Conservation (phyloP, 441 rosid genomes). For the Croton laevigatus region DNA sequence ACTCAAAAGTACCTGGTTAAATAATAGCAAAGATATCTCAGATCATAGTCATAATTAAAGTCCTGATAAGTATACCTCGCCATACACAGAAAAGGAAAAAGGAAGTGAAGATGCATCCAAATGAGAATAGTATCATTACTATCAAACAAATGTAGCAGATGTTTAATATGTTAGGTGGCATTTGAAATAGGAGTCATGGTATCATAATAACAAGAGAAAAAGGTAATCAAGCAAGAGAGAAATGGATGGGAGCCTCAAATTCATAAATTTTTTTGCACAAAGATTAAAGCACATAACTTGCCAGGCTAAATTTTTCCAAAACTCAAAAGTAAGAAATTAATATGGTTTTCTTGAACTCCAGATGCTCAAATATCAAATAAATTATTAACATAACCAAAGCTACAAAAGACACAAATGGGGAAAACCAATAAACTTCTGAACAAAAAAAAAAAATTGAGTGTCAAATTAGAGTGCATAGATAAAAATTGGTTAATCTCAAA, state of each 20-base stretch:
- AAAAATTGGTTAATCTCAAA: constrained; percentile 13
- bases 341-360: too few species aligned
- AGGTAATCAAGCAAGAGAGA: neutral
- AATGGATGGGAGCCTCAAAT: neutral
- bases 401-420: neutral
- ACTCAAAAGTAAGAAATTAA: neutral
- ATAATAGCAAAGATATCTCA: constrained; percentile 1
- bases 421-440: constrained; percentile 1
- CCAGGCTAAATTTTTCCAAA: neutral
- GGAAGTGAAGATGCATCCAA: neutral
- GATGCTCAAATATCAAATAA: too few species aligned
- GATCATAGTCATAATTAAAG: neutral
- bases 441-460: neutral
- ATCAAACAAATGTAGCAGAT: neutral
- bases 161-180: neutral
- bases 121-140: neutral
- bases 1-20: constrained; percentile 54
- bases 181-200: neutral
- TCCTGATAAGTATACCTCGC: neutral
- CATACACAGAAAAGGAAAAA: neutral
- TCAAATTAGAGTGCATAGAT: neutral
- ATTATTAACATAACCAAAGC: too few species aligned
- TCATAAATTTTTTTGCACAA: neutral
- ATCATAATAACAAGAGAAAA: neutral
- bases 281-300: neutral